A percentile compares a stretch with the other conserved stretches of the same genome.
These are phyloP conservation scores for Malassezia dermatis DNA, from an alignment of 1,284 basidiomycete species.

Conservation along the genomic window DNA sequence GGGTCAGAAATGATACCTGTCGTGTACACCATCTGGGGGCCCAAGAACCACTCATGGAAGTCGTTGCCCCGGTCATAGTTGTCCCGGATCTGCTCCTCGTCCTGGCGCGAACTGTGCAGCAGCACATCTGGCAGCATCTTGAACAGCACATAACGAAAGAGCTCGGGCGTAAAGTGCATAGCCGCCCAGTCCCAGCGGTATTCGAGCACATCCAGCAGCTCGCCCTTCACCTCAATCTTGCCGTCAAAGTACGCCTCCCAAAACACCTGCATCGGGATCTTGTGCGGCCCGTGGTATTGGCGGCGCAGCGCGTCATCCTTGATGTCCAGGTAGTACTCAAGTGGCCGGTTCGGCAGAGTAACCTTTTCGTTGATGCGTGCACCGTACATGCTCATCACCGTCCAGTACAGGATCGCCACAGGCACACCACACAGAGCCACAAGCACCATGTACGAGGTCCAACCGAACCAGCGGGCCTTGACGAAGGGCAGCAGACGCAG, in stretches of 20 bases:
- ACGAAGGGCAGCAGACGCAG: slow-evolving; percentile 44
- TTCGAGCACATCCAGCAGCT: slow-evolving; percentile 85
- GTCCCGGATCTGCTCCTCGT: slow-evolving; percentile 88
- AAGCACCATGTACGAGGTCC: slow-evolving; percentile 50
- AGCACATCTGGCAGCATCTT: slow-evolving; percentile 84
- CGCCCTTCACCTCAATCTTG: slow-evolving; percentile 90
- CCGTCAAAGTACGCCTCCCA: slow-evolving; percentile 96
- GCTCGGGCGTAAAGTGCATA: slow-evolving; percentile 68
- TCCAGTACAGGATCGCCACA: slow-evolving; percentile 79
- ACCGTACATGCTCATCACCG: slow-evolving; percentile 70
- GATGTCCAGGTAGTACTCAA: slow-evolving; percentile 83
- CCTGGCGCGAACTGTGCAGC: slow-evolving; percentile 76
- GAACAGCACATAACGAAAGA: slow-evolving; percentile 88
- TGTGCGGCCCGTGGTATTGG: slow-evolving; percentile 64
- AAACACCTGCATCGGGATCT: slow-evolving; percentile 95
- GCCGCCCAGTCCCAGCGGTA: slow-evolving; percentile 90
- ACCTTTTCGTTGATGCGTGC: slow-evolving; percentile 76
- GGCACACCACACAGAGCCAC: slow-evolving; percentile 66
- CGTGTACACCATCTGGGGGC: slow-evolving; percentile 94
- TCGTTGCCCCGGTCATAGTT: slow-evolving; percentile 75
- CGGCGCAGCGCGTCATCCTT: slow-evolving; percentile 69
- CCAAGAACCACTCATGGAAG: slow-evolving; percentile 66
- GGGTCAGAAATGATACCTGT: slow-evolving; percentile 75
- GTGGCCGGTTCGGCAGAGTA: slow-evolving; percentile 60
- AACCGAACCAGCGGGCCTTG: slow-evolving; percentile 42